phyloP scores from a whole-genome alignment of 495 filamentous ascomycete species.

The Collariella sp. region DNA sequence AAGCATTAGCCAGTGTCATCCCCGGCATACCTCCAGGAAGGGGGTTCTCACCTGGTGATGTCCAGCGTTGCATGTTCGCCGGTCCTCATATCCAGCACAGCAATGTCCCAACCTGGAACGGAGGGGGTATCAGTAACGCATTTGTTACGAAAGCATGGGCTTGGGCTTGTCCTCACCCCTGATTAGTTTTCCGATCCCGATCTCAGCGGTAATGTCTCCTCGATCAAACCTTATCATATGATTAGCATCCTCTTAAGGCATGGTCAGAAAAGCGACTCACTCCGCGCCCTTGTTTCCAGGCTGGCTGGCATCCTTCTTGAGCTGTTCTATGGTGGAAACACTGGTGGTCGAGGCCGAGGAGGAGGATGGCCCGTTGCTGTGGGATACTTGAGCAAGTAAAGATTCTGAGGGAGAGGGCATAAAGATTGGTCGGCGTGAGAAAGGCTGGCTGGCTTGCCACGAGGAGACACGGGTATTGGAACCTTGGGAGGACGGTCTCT shows the following conservation, averaged over 20 bases:
- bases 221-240: constrained; percentile 54
- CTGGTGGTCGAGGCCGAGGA: too few species aligned
- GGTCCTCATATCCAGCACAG: constrained; percentile 66
- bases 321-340: too few species aligned
- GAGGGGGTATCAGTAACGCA: constrained; percentile 4
- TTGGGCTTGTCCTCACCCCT: constrained; percentile 45
- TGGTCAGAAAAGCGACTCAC: too few species aligned
- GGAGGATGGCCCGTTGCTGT: too few species aligned
- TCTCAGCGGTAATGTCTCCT: constrained; percentile 54
- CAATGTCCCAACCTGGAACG: constrained; percentile 78
- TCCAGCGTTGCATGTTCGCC: constrained; percentile 74
- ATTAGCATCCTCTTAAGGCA: neutral
- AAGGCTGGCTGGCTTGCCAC: neutral
- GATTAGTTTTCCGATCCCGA: constrained; percentile 73
- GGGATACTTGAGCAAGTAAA: neutral
- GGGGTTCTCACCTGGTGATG: constrained; percentile 58
- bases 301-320: constrained; percentile 52
- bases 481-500: neutral
- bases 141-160: too few species aligned
- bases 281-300: constrained; percentile 39
- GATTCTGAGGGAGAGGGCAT: neutral
- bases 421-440: neutral
- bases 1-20: neutral
- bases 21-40: neutral
- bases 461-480: neutral